Evolutionary conservation across 2,329 filamentous ascomycete genomes (phyloP), one percentile per base, ranked within the genome.

Genomic region (Alternaria sp.): DNA sequence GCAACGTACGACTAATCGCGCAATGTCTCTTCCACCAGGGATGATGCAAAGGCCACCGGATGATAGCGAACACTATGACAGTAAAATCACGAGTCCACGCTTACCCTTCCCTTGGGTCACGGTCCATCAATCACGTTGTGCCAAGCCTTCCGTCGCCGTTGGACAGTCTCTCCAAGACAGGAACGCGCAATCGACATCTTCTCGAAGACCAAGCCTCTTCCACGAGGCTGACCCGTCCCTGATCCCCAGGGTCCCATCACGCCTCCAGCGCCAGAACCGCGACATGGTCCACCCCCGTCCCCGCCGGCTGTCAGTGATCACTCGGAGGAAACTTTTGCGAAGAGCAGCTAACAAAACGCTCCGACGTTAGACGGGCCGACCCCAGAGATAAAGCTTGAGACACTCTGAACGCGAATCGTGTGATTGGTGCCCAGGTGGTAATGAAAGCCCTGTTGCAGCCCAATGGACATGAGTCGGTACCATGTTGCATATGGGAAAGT

Each of bases 281-380:
- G 36, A 49, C 51, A 57, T 51, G 54, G 54, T 40, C 51, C 51
- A 40, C 43, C 43, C 51, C 36, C 43, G 48, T 44, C 46, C 40
- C 55, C 51, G 40, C 43, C 53, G 48, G 44, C 54, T 60, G 58
- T 57, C 58, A 60, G 41, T 60, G 48, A 57, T 52, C 41, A 44
- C 27, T 60, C 58, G 54, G 54, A 57, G 58, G 58, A 57, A 60
- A 57, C 54, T 60, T 57, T 52, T 53, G 58, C 58, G 58, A 57
- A 55, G 51, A 48, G 46, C 46, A 46, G 46, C 58, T 57, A 60
- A 53, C 46, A 27, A 57, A 60, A 60, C 58, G 58, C 54, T 57
- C 58, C 54, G 58, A 53, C 58, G 48, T 41, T 53, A 57, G 46
- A 60, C 58, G 58, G 58, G 58, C 58, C 58, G 58, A 60, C 54